Base-by-base conservation (phyloP, 306 rosid genomes). In the Quercus suber region DNA sequence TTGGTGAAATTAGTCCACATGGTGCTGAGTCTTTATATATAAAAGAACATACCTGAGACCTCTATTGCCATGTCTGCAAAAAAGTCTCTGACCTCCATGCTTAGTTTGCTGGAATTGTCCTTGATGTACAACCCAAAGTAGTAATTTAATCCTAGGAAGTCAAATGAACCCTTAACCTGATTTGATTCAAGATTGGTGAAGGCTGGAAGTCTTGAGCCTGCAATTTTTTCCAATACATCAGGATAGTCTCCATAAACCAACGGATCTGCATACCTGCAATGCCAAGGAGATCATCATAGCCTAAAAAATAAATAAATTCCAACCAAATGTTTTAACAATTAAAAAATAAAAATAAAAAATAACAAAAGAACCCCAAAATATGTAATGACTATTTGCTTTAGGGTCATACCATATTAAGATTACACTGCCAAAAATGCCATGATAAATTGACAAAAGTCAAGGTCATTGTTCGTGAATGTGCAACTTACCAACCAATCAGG, bases 221-320 rank as follows among this genome's bases (percentile, higher is more conserved):
- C 93, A 76, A 37, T 85, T 83, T 33, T 64, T 83, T 84, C 91
- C 94, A 93, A 84, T 21, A 71, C 35, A 69, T 43, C 71, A 14
- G 94, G 97, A 81, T 91, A 89, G 77, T 89, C 94, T 82, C 97
- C 94, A 51, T 78, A 76, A 74, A 83, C 33, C 75, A 91, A 80
- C 13, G 97, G 98, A 75, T 89, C 87, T 43, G 91, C 14, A 63
- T 87, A 17, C 94, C 98, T 93, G 78, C 53, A 80, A 71, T n/a
- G 31, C 52, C 64, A 64, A 20, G 28, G 20, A 53, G 0, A 30
- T 51, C 31, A 56, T 49, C 15, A 49, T 49, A 49, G 1, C 53
- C 13, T 12, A 49, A 49, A 30, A 41, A 9, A 33, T 20, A 17
- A 11, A 45, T 37, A 18, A 25, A 33, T 30, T 63, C 15, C 4